Evolutionary conservation across 2,329 filamentous ascomycete species (phyloP), one percentile per base, ranked within the genome.

Genomic region (Camillea tinctor): DNA sequence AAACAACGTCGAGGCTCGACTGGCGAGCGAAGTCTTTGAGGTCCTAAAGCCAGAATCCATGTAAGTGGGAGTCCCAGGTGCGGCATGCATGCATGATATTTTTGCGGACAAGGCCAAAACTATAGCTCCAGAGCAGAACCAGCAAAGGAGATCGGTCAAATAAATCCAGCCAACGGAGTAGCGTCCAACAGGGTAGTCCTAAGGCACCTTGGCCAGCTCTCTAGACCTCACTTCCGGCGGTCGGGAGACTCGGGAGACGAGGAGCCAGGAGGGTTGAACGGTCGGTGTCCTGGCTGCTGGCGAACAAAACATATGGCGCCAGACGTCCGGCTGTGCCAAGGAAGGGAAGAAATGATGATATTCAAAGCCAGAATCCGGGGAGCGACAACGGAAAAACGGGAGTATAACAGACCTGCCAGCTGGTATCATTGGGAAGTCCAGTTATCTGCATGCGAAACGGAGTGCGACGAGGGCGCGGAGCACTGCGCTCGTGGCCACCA

Each of bases 11-110:
- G 77, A 97, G 86, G 78, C 93, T 93, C 77, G 94, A 96, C 78
- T 96, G 92, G 75, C 95, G 93, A 64, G 95, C 95, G 80, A 99
- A 99, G 78, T 99, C 95, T 91, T 99, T 99, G 57, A 99, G 88
- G 79, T 99, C 95, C 95, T 99, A 93, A 80, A 88, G 81, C 84
- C 84, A 88, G 84, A 84, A 79, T 86, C 85, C 86, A 85, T 84
- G 90, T 95, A 91, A 93, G 91, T 93, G 80, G 69, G 85, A 80
- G 76, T 86, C 84, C 71, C 80, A 81, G 83, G 80, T 74, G 71
- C 64, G 67, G 61, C 64, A 68, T 63, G 70, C 26, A 30, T 30
- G 26, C n/a, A n/a, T n/a, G n/a, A n/a, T n/a, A 72, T 69, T 75
- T 61, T 64, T 71, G 68, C 69, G 64, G 67, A 68, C 56, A 60